Base-by-base conservation (phyloP, 2,329 filamentous ascomycete genomes). In the Malbranchea cinnamomea region DNA sequence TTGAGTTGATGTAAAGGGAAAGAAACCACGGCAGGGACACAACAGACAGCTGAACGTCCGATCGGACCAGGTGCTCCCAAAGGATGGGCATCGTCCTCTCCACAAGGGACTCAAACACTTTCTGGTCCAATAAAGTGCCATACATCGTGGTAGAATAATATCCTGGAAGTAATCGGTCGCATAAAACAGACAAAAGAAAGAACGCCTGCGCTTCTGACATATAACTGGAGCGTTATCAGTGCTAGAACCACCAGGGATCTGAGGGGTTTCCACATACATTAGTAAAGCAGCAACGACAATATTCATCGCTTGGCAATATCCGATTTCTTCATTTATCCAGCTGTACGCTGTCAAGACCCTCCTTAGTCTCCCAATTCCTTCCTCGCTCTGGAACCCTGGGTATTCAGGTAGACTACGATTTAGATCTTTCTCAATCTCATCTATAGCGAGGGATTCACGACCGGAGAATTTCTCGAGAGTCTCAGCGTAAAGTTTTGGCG, bases 101-200 rank as follows among this genome's bases (percentile, higher is more conserved):
- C n/a, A 98, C 89, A 3, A 98, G 65, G 2, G 81, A 91, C 57
- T 98, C 89, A 46, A 98, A 98, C 9, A 98, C 89, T 43, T 89
- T 83, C 48, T 98, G 89, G 48, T 98, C 89, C 22, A 98, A 68
- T 4, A 98, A 65, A 1, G 89, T 98, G 43, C 89, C 89, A 56
- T 98, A 98, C 89, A 98, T 98, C 41, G 91, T 98, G 11, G 80
- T 91, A 4, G 87, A 95, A 55, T 98, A 98, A 60, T 98, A 98
- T 4, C 89, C 89, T 0, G 89, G 89, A 3, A 95, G 71, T 2
- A 98, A 65, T 26, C 87, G 77, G 52, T 95, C 87, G 60, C 89
- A 98, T 10, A 98, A 66, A 1, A 87, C 69, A 2, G 84, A 92
- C 24, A 98, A 70, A 5, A 94, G 65, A 54, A 89, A 98, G 58